Base-by-base conservation (phyloP, 2,329 filamentous ascomycete species). In the Calonectria hongkongensis region DNA sequence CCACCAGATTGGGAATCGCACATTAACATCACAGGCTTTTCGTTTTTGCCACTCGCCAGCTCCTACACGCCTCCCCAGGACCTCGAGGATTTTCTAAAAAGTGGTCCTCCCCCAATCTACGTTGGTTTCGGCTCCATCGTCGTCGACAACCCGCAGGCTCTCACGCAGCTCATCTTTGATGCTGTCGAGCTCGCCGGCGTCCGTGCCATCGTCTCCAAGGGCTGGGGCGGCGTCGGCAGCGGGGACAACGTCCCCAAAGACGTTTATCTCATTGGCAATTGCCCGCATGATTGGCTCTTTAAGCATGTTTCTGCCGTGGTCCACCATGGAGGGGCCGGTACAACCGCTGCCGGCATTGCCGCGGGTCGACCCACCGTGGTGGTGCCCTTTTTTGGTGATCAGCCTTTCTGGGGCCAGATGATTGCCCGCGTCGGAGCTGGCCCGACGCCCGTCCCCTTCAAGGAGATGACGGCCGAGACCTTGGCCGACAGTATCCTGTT, bases 41-140 rank as follows among this genome's bases (percentile, higher is more conserved):
- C 87, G 70, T 93, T 93, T 75, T 84, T 93, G 0, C 85, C 88
- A 7, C 81, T 89, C 0, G 87, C 89, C 1, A 86, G 85, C 33
- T 79, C 76, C 60, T 93, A 91, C 74, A 88, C 83, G 0, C 91
- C 92, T 1, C 85, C 87, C 0, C 82, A 86, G 0, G 89, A 91
- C 18, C 82, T 94, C 4, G 82, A 84, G 0, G 80, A 82, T 0
- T 93, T 93, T 70, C 83, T 93, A 1, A 84, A 87, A 33, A 84
- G 84, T 0, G 91, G 92, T 0, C 87, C 90, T 2, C 84, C 90
- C 1, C 92, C 92, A 0, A 86, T 93, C 0, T 93, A 94, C 76
- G 89, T 93, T 54, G 92, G 92, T 0, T 94, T 93, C 74, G 92
- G 92, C 1, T 92, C 89, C 0, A 94, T 94, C 54, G 92, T 94